Conservation (phyloP, 176 grass and related monocot genomes). For the Oropetium thomaeum region DNA sequence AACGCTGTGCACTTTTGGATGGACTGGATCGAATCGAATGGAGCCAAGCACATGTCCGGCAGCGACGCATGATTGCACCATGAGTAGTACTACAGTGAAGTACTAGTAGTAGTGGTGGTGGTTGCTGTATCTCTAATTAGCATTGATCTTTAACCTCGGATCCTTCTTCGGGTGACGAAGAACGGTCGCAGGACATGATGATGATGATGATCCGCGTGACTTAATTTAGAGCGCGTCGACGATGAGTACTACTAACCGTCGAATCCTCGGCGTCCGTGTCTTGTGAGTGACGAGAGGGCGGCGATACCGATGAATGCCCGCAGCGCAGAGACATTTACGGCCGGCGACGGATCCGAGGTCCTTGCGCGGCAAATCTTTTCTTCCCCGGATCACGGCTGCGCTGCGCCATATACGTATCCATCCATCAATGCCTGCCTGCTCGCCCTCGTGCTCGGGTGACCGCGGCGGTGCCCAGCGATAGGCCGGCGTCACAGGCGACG, state of each 20-base stretch:
- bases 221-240: not conserved
- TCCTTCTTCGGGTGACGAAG: not conserved
- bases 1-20: too few relatives aligned
- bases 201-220: not conserved
- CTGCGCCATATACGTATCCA: too few relatives aligned
- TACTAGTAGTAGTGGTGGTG: not conserved
- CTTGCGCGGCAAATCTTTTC: not conserved
- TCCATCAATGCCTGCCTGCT: constrained; percentile 28
- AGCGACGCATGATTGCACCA: constrained; percentile 14
- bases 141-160: not conserved
- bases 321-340: not conserved
- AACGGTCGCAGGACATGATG: not conserved
- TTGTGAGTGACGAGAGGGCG: not conserved
- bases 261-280: not conserved
- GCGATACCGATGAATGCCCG: not conserved
- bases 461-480: not conserved
- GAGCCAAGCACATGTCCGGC: not conserved
- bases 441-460: not conserved
- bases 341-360: not conserved
- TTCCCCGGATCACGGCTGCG: not conserved
- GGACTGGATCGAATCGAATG: not conserved
- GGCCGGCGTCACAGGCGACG: not conserved
- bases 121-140: not conserved
- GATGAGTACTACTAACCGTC: too few relatives aligned
- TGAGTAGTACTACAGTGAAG: not conserved